Evolutionary conservation across 2,329 filamentous ascomycete species (phyloP).

Genomic region (Phaeosphaeria sp.): DNA sequence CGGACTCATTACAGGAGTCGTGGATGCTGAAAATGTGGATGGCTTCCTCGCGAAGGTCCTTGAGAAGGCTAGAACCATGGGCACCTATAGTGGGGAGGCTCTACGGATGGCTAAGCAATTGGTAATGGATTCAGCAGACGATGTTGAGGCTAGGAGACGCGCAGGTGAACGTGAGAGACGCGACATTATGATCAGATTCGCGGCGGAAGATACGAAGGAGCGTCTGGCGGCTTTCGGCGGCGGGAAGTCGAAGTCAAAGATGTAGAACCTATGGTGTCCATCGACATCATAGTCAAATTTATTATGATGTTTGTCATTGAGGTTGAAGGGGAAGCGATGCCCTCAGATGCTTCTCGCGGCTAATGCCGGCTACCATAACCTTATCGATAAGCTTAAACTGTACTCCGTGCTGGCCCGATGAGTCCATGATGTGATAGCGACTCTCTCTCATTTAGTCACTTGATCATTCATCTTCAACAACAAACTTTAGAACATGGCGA

Average conservation of each 20-base stretch:
- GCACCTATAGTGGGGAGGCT: constrained; percentile 16
- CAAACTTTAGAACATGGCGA: constrained; percentile 9
- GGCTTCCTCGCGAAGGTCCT: constrained; percentile 17
- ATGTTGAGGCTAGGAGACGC: constrained; percentile 13
- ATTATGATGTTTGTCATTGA: neutral
- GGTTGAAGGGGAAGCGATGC: constrained; percentile 1
- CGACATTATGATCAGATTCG: constrained; percentile 19
- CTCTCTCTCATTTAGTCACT: neutral
- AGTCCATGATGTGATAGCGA: neutral
- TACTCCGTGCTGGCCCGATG: neutral
- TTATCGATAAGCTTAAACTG: constrained; percentile 4
- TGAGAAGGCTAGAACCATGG: constrained; percentile 23
- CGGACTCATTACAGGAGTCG: constrained; percentile 21
- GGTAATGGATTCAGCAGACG: constrained; percentile 11
- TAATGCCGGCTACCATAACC: constrained; percentile 19
- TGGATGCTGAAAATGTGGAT: constrained; percentile 11
- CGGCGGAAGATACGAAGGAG: constrained; percentile 17
- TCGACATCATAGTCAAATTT: too few relatives aligned
- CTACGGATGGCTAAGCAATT: constrained; percentile 22
- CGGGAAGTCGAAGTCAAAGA: constrained; percentile 14
- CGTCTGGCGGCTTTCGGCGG: constrained; percentile 19
- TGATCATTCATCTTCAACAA: neutral
- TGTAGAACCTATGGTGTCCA: constrained; percentile 1
- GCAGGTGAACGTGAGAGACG: constrained; percentile 20
- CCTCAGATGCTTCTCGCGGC: constrained; percentile 9